Evolutionary conservation across 768 basidiomycete genomes (phyloP).

Genomic region (Tylopilus plumbeoviolaceoides): DNA sequence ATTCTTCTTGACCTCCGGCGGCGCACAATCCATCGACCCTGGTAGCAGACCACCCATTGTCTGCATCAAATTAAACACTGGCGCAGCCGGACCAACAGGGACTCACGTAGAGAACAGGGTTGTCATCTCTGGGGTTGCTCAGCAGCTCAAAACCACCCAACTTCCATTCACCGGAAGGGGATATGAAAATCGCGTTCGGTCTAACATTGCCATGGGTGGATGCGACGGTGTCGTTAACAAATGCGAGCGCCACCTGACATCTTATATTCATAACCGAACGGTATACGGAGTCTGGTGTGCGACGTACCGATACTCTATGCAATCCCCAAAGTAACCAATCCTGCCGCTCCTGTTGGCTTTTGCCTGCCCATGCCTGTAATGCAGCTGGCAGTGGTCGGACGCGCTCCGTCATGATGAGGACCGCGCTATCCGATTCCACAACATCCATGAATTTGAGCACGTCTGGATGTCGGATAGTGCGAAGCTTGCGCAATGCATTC

Average conservation of each 20-base stretch:
- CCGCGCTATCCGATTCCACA: constrained; percentile 79
- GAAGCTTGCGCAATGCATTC: constrained; percentile 86
- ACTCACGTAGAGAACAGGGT: constrained; percentile 76
- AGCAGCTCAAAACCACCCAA: constrained; percentile 91
- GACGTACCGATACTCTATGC: constrained; percentile 76
- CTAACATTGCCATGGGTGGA: constrained; percentile 83
- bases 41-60: constrained; percentile 63
- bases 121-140: constrained; percentile 77
- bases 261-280: background rate
- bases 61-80: constrained; percentile 36
- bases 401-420: constrained; percentile 94
- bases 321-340: constrained; percentile 95
- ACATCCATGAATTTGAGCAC: constrained; percentile 94
- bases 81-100: background rate
- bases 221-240: constrained; percentile 78
- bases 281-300: background rate
- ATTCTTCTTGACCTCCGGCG: constrained; percentile 84
- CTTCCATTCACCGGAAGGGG: constrained; percentile 95
- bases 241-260: constrained; percentile 76
- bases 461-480: constrained; percentile 92
- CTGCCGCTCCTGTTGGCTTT: constrained; percentile 61
- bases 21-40: constrained; percentile 55
- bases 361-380: constrained; percentile 59
- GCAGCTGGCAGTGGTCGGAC: constrained; percentile 69
- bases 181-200: constrained; percentile 79